Conservation (phyloP, 1,284 basidiomycete genomes). For the Stygiomarasmius scandens region DNA sequence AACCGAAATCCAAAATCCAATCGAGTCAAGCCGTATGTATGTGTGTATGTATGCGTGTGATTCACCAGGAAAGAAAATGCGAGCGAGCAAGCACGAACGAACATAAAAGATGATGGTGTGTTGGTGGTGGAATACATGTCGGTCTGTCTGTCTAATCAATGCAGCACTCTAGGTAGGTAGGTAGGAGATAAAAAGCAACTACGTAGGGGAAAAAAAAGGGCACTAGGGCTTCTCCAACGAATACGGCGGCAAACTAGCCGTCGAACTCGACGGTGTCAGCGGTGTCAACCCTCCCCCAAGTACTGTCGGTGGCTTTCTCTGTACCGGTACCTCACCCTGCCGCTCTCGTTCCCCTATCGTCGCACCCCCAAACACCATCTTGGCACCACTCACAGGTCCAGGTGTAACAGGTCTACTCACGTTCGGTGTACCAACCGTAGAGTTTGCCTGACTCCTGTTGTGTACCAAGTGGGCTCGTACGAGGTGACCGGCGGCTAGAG, state of each 20-base stretch:
- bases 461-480: slow-evolving; percentile 89
- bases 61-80: too few relatives aligned
- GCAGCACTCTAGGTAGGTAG: too few relatives aligned
- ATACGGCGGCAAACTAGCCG: slow-evolving; percentile 36
- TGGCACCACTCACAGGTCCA: slow-evolving; percentile 25
- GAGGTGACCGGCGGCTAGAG: slow-evolving; percentile 90
- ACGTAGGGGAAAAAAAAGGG: neutral
- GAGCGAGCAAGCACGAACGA: too few relatives aligned
- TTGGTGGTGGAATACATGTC: too few relatives aligned
- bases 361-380: neutral
- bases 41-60: too few relatives aligned
- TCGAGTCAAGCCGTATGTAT: too few relatives aligned
- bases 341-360: neutral
- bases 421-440: slow-evolving; percentile 46
- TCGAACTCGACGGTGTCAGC: slow-evolving; percentile 20
- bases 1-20: too few relatives aligned
- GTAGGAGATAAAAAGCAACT: neutral
- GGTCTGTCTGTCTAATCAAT: too few relatives aligned
- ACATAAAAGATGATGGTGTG: too few relatives aligned
- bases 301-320: too few relatives aligned
- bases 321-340: too few relatives aligned
- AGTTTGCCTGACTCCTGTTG: slow-evolving; percentile 73
- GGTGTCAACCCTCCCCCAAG: slow-evolving; percentile 4
- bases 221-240: slow-evolving; percentile 20
- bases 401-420: slow-evolving; percentile 65